Base-by-base conservation (phyloP, 2,329 filamentous ascomycete species). In the Sclerotinia borealis region DNA sequence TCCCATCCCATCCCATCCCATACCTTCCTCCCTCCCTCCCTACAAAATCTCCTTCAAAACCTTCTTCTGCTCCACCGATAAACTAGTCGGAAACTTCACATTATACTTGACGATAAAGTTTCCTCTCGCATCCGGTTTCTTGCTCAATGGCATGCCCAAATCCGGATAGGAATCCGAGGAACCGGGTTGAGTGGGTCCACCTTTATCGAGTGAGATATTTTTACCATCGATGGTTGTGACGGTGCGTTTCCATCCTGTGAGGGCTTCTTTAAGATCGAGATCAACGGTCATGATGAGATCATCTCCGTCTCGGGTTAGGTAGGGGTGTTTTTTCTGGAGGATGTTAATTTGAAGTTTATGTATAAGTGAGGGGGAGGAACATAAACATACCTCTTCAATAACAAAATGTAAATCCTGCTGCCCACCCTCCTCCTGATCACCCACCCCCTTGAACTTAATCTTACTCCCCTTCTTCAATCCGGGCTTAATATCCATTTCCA, bases 381-480 rank as follows among this genome's bases (percentile, higher is more conserved):
- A 41, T 17, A 15, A 22, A 74, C 87, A 81, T 85, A 93, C 92
- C 88, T 97, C 93, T 77, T 92, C 89, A 27, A 99, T 85, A 64
- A 99, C 89, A 72, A 99, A 96, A 76, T 97, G 93, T 59, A 99
- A 78, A 77, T 99, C 95, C 76, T 99, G 95, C 64, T 92, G 91
- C 17, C 93, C 93, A 48, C 95, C 95, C 74, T 98, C 95, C 66
- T 96, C 92, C 76, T 98, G 93, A 76, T 99, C 95, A 13, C 95
- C 95, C n/a, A 99, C 93, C 48, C 93, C 92, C 73, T 90, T 91
- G 75, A 96, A 99, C 78, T 97, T 97, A 77, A 99, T 96, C 82
- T 98, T 99, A 73, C 91, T 96, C 36, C 95, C 95, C 71, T 96
- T 93, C 79, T 98, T 97, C 77, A 98, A 79, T 64, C 95, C 95